phyloP scores from a whole-genome alignment of 805 yeast species.

The Millerago galiae region DNA sequence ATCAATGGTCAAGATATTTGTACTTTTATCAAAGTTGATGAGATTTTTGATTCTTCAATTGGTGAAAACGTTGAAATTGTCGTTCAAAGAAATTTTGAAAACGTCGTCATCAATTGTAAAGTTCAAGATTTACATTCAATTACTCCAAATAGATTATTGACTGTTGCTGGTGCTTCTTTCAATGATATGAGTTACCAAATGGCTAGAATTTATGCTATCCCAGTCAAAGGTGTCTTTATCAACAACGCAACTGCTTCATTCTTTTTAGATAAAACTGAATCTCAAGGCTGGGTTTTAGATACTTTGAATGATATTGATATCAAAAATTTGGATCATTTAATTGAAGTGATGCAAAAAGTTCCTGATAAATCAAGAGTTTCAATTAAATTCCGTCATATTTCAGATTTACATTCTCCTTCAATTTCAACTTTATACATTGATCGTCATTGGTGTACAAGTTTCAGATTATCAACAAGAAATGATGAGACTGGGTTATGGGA shows the following conservation, averaged over 20 bases:
- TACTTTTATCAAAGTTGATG: slow-evolving; percentile 76
- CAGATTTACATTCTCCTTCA: slow-evolving; percentile 71
- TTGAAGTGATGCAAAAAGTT: slow-evolving; percentile 68
- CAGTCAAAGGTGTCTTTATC: slow-evolving; percentile 78
- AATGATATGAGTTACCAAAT: slow-evolving; percentile 83
- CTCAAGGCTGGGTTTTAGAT: slow-evolving; percentile 76
- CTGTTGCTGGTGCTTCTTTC: slow-evolving; percentile 82
- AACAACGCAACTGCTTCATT: slow-evolving; percentile 77
- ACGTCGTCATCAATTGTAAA: slow-evolving; percentile 39
- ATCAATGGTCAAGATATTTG: slow-evolving; percentile 60
- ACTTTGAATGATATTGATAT: slow-evolving; percentile 70
- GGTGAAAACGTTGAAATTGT: slow-evolving; percentile 50
- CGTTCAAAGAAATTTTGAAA: slow-evolving; percentile 71
- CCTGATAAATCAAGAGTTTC: slow-evolving; percentile 74
- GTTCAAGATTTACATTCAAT: slow-evolving; percentile 77
- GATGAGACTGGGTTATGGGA: slow-evolving; percentile 56
- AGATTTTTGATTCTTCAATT: slow-evolving; percentile 66
- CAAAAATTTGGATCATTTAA: slow-evolving; percentile 66
- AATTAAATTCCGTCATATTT: slow-evolving; percentile 65
- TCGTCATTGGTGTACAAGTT: slow-evolving; percentile 77
- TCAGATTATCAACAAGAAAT: slow-evolving; percentile 61
- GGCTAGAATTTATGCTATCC: slow-evolving; percentile 78
- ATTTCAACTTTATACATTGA: slow-evolving; percentile 67
- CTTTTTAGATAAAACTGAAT: slow-evolving; percentile 48
- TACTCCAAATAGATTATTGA: slow-evolving; percentile 76